A percentile compares a stretch with the other conserved stretches of the same genome.
phyloP scores from a whole-genome alignment of 352 stramenopile species.

The Phytophthora gonapodyides region DNA sequence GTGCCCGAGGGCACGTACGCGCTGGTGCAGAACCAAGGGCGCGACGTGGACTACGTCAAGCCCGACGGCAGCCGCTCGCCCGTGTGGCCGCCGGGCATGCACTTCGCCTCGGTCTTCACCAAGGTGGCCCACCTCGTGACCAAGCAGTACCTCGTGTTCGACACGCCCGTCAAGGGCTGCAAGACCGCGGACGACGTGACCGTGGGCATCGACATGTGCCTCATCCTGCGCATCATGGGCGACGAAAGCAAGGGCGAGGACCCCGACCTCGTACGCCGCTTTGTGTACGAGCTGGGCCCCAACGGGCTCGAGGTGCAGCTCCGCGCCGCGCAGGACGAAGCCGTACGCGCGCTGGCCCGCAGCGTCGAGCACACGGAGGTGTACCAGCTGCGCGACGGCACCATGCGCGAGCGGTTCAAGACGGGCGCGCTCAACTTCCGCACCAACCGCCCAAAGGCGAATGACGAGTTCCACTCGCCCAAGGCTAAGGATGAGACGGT shows the following conservation, averaged over 20 bases:
- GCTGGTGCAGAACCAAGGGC: conserved; percentile 85
- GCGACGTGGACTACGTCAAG: conserved; percentile 63
- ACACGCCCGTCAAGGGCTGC: conserved; percentile 89
- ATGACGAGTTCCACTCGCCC: conserved; percentile 34
- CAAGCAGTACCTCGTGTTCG: conserved; percentile 89
- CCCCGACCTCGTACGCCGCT: conserved; percentile 80
- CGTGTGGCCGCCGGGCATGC: conserved; percentile 82
- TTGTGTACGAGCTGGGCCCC: conserved; percentile 88
- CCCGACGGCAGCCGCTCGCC: conserved; percentile 50
- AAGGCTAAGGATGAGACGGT: conserved; percentile 14
- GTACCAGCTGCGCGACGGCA: conserved; percentile 81
- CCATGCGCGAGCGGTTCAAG: conserved; percentile 67
- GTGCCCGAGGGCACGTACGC: conserved; percentile 90
- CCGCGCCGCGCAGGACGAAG: conserved; percentile 80
- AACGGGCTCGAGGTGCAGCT: conserved; percentile 88
- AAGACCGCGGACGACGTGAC: conserved; percentile 91
- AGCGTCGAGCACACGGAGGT: conserved; percentile 90
- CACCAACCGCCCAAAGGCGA: conserved; percentile 12
- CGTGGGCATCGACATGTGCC: conserved; percentile 84
- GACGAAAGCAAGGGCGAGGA: conserved; percentile 84
- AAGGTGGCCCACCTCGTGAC: conserved; percentile 89
- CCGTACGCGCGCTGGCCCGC: conserved; percentile 77
- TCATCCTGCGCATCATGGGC: conserved; percentile 91
- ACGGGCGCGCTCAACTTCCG: conserved; percentile 45
- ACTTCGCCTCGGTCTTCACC: conserved; percentile 73